phyloP scores from a whole-genome alignment of 148 eudicot species.

The Polygonum maritimum region DNA sequence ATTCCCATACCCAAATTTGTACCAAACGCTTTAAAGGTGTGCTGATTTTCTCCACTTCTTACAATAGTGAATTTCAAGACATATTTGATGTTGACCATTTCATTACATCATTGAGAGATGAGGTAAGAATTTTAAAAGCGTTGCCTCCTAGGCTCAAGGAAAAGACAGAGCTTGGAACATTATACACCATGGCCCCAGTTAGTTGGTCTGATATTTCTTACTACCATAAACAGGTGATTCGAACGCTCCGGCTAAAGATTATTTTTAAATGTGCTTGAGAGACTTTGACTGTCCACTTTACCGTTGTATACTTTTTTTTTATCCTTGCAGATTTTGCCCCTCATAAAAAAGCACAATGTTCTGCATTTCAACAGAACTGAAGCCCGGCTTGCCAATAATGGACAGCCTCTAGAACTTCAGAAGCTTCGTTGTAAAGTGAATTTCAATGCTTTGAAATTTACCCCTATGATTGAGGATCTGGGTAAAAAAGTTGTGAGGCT shows the following conservation, averaged over 20 bases:
- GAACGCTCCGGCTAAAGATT: not conserved
- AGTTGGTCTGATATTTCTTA: constrained; percentile 93
- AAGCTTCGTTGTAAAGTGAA: constrained; percentile 82
- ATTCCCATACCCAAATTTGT: too few relatives aligned
- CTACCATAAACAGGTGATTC: constrained; percentile 57
- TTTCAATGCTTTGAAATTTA: constrained; percentile 59
- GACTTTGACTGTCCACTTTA: not conserved
- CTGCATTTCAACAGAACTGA: constrained; percentile 81
- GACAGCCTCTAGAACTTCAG: constrained; percentile 57
- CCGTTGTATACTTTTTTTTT: constrained; percentile 5
- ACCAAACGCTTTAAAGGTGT: not conserved
- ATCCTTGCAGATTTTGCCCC: constrained; percentile 68
- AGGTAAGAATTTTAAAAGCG: constrained; percentile 74
- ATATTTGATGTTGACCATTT: constrained; percentile 88
- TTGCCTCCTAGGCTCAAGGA: constrained; percentile 75
- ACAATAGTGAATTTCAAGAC: constrained; percentile 83
- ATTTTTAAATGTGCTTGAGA: not conserved
- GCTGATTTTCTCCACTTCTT: constrained; percentile 11
- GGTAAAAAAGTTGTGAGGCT: constrained; percentile 64
- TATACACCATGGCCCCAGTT: constrained; percentile 76
- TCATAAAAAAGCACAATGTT: constrained; percentile 70
- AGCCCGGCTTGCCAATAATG: constrained; percentile 84
- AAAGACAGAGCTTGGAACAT: constrained; percentile 51
- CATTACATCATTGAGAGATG: constrained; percentile 78
- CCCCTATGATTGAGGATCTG: constrained; percentile 77